phyloP scores from a whole-genome alignment of 169 alveolate species.

The Miamiensis avidus region DNA sequence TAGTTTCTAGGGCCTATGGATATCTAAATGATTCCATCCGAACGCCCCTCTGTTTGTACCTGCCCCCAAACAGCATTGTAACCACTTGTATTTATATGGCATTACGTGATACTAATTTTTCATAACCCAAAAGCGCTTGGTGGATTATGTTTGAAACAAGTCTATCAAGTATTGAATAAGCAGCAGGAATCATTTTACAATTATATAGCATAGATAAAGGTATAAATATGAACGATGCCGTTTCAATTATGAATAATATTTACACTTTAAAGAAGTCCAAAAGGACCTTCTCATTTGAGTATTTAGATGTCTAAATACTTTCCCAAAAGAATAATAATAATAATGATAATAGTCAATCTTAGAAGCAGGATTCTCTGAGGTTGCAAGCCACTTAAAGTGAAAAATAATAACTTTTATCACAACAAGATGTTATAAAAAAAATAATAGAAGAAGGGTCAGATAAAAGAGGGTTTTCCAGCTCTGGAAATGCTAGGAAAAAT shows the following conservation, averaged over 20 bases:
- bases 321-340: too few relatives aligned
- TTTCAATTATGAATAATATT: neutral
- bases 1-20: conserved; percentile 13
- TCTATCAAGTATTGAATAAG: conserved; percentile 2
- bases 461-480: too few relatives aligned
- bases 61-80: conserved; percentile 14
- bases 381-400: too few relatives aligned
- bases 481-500: too few relatives aligned
- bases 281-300: neutral
- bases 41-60: conserved; percentile 8
- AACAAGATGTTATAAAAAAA: neutral
- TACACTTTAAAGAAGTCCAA: neutral
- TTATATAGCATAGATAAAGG: neutral
- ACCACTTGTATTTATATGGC: conserved; percentile 27
- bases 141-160: conserved; percentile 32
- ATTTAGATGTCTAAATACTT: neutral
- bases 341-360: neutral
- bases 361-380: too few relatives aligned
- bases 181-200: conserved; percentile 11
- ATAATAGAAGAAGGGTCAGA: neutral
- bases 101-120: neutral
- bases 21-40: conserved; percentile 15
- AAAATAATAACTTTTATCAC: neutral
- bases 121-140: conserved; percentile 21
- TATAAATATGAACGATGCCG: neutral